Evolutionary conservation across 768 basidiomycete genomes (phyloP).

Genomic region (Cystobasidium ongulense): DNA sequence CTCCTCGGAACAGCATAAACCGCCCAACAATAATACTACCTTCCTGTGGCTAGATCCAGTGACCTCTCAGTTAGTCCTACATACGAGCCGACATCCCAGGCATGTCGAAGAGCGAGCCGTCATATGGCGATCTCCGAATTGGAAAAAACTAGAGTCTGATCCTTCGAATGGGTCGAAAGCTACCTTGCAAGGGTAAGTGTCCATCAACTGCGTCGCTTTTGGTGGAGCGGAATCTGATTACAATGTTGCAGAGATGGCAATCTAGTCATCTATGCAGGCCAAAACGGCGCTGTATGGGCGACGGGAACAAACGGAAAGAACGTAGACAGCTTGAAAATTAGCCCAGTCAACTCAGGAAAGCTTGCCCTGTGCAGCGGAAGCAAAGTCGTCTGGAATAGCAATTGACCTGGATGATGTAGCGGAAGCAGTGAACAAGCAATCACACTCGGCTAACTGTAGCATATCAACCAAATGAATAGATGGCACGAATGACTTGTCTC

Average conservation of each 20-base stretch:
- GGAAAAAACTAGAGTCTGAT: not conserved
- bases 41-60: slow-evolving; percentile 36
- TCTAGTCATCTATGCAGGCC: slow-evolving; percentile 7
- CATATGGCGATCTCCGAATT: slow-evolving; percentile 31
- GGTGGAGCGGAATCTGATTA: not conserved
- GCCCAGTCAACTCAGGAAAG: not conserved
- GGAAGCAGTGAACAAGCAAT: no score
- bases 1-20: not conserved
- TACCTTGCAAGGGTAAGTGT: slow-evolving; percentile 30
- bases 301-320: slow-evolving; percentile 16
- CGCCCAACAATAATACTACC: not conserved
- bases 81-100: slow-evolving; percentile 34
- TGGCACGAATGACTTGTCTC: no score
- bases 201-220: not conserved
- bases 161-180: not conserved
- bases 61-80: slow-evolving; percentile 40
- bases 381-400: not conserved
- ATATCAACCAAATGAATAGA: no score
- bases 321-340: not conserved
- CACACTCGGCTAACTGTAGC: no score
- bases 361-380: not conserved
- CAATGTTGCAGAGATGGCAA: slow-evolving; percentile 20
- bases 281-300: slow-evolving; percentile 22
- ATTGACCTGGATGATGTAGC: not conserved
- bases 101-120: not conserved